Evolutionary conservation across 805 yeast species (phyloP), one percentile per base, ranked within the genome.

Genomic region (Lachancea quebecensis): DNA sequence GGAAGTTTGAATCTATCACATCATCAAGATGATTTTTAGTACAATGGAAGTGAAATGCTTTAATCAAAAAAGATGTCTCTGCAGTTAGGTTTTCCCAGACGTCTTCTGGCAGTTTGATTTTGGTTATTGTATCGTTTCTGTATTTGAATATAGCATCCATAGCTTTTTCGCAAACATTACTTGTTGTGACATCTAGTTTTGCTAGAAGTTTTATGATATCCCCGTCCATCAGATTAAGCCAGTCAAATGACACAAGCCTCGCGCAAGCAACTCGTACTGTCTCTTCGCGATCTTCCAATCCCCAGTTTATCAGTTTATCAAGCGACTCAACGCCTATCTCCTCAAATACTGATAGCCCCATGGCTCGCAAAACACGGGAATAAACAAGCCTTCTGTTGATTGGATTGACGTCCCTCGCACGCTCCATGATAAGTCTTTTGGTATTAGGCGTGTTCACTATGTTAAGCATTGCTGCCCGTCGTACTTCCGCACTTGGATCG

Each of bases 401-500:
- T 0, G 82, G 65, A 58, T 85, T 85, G 2, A 70, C 71, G 63
- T 91, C 99, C 46, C 95, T 74, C 0, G 95, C 95, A 47, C 97
- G 74, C 57, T 83, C 93, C 31, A 89, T 66, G 1, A 88, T 67
- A 45, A 70, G 72, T 1, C 82, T 78, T 15, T 77, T 67, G 0
- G 89, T 82, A 1, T 56, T 52, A 3, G 64, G 54, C 35, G 74
- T 74, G 53, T 80, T 82, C 18, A 74, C 78, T 29, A 91, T 61
- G 58, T 88, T 85, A 37, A 83, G 67, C 56, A 89, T 66, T 0
- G 91, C 91, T 0, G 95, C 89, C 48, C 95, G 73, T 52, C 98
- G 74, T 1, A 90, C 96, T 50, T 93, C 98, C 0, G 96, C 81
- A 55, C 83, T 82, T 2, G 86, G 76, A 64, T 91, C 99, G 57